Conservation (phyloP, 495 filamentous ascomycete species). For the Neurospora terricola region DNA sequence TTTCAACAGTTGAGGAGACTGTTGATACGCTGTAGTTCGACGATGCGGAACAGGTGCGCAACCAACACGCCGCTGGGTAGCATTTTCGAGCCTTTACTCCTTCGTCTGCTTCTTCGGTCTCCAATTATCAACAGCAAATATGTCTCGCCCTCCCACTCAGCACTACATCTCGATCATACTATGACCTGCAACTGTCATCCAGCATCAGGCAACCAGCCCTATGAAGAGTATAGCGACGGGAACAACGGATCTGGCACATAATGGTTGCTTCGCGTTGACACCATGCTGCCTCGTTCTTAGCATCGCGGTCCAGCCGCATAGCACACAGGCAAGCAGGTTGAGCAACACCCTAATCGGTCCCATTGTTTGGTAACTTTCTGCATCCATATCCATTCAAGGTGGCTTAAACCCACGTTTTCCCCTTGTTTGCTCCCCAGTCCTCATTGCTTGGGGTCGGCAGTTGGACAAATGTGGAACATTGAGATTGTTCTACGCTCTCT, state of each 20-base stretch:
- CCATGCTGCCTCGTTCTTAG: background rate
- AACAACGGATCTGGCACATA: background rate
- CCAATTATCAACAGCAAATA: background rate
- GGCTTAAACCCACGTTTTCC: background rate
- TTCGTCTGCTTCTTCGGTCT: background rate
- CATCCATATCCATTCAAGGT: background rate
- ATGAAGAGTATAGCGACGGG: background rate
- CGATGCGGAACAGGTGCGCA: background rate
- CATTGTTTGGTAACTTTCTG: background rate
- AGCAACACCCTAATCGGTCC: background rate
- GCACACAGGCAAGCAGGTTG: background rate
- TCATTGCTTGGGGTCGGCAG: background rate
- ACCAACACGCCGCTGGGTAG: background rate
- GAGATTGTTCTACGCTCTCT: background rate
- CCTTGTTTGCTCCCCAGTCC: background rate
- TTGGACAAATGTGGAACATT: background rate
- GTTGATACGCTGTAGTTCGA: background rate
- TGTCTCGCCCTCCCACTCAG: background rate
- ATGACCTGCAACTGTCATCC: background rate
- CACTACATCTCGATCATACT: background rate
- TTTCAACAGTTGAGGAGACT: background rate
- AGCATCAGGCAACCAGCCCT: background rate
- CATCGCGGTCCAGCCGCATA: too few species aligned
- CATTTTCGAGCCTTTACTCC: background rate
- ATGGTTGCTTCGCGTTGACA: background rate